These are phyloP conservation scores for Porcisia hertigi DNA, from an alignment of 208 protist genomes.

Conservation along the genomic window DNA sequence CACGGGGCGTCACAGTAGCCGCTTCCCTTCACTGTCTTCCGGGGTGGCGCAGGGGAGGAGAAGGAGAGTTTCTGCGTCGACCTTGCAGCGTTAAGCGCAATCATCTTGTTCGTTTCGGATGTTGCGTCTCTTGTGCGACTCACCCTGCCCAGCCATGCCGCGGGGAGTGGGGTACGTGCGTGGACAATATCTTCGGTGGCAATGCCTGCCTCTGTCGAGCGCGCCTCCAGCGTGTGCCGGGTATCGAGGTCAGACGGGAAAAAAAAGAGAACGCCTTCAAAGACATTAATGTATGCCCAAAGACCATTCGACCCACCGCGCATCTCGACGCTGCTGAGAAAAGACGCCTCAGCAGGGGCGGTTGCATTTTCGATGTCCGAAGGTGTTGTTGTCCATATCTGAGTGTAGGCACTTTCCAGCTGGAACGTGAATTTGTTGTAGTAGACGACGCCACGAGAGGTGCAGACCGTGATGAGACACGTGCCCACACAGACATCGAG, in stretches of 20 bases:
- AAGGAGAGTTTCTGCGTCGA: neutral
- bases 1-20: constrained; percentile 69
- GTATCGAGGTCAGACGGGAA: constrained; percentile 16
- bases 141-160: constrained; percentile 37
- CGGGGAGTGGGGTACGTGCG: constrained; percentile 50
- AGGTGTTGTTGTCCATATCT: constrained; percentile 1
- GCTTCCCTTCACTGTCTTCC: constrained; percentile 45
- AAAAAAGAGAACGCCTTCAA: constrained; percentile 17
- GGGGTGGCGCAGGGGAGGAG: neutral
- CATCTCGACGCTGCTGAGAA: neutral
- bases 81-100: neutral
- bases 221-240: constrained; percentile 19
- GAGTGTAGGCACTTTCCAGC: constrained; percentile 7
- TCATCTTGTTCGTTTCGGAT: neutral
- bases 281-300: constrained; percentile 23
- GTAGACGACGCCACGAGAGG: constrained; percentile 34
- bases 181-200: constrained; percentile 57
- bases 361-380: neutral
- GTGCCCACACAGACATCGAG: constrained; percentile 36
- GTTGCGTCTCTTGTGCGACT: neutral
- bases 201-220: constrained; percentile 2
- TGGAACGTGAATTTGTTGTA: constrained; percentile 22
- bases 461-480: constrained; percentile 35
- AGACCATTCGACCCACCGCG: constrained; percentile 22
- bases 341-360: neutral